Base-by-base conservation (phyloP, 495 filamentous ascomycete species). In the Aspergillus affinis region DNA sequence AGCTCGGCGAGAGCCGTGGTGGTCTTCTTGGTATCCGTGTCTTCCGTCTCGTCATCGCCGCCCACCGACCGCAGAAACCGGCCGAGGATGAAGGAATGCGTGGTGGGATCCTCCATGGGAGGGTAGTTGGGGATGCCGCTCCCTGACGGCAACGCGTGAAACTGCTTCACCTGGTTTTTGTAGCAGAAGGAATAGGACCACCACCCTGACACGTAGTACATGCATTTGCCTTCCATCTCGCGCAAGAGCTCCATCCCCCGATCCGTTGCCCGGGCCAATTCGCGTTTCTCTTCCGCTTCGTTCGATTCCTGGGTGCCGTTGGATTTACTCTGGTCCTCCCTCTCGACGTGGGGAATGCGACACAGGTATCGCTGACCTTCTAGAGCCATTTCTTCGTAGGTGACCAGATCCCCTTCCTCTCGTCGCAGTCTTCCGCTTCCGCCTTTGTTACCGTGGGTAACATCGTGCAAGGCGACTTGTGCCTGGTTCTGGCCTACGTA, bases 171-270 rank as follows among this genome's bases (percentile, higher is more conserved):
- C 56, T 90, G 85, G 48, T 84, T 81, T 67, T 90, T 89, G 77
- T 97, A 96, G 78, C 94, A 98, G 76, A 96, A 98, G 32, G 85
- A 88, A 71, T 98, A 98, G 56, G 88, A 92, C 94, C 94, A 98
- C 94, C 94, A 98, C 4, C 93, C 94, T 1, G 84, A 88, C 49
- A 91, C 81, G 72, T 89, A 97, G 75, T 96, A 97, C 62, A 98
- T 82, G 76, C 94, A 98, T 46, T 84, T 80, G 9, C 89, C 92
- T 44, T 97, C 85, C 72, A 98, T 88, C 30, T 88, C 92, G 65
- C 86, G 81, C 44, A 98, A 83, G n/a, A 98, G 81, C 69, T 97
- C 91, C 83, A 92, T 90, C 5, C 94, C 94, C 21, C 90, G 84
- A 29, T 90, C 85, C 0, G 89, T 90, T 5, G 94, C 94, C 19